These are phyloP conservation scores for Phaseolus lunatus DNA, from an alignment of 306 rosid genomes.

Conservation along the genomic window DNA sequence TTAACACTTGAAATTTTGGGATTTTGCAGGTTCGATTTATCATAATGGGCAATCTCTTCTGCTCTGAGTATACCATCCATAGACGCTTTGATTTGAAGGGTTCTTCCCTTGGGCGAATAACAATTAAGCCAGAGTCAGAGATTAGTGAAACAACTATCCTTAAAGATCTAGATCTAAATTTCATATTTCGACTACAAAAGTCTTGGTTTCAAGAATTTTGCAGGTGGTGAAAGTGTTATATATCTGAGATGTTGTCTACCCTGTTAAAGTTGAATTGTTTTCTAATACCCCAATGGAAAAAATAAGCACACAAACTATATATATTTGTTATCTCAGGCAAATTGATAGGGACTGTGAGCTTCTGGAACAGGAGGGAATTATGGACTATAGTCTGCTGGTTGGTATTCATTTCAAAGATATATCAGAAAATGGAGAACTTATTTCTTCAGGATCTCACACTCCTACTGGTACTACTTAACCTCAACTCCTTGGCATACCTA, in stretches of 20 bases:
- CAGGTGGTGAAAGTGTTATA: conserved; percentile 54
- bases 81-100: conserved; percentile 84
- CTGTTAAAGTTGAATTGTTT: not conserved
- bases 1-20: no score
- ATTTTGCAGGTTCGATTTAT: conserved; percentile 75
- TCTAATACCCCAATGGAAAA: not conserved
- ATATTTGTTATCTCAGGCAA: conserved; percentile 57
- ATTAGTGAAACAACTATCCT: conserved; percentile 80
- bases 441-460: conserved; percentile 64
- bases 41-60: conserved; percentile 82
- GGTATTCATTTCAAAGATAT: conserved; percentile 87
- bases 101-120: conserved; percentile 76
- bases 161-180: conserved; percentile 85
- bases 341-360: conserved; percentile 87
- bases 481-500: not conserved
- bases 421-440: conserved; percentile 66
- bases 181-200: conserved; percentile 67
- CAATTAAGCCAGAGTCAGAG: conserved; percentile 70
- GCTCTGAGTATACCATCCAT: conserved; percentile 76
- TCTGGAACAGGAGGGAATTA: conserved; percentile 84
- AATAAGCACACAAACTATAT: not conserved
- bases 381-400: conserved; percentile 85
- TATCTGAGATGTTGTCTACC: not conserved
- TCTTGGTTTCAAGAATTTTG: conserved; percentile 83
- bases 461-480: conserved; percentile 54